phyloP scores from a whole-genome alignment of 768 basidiomycete genomes.

The Multifurca ochricompacta region DNA sequence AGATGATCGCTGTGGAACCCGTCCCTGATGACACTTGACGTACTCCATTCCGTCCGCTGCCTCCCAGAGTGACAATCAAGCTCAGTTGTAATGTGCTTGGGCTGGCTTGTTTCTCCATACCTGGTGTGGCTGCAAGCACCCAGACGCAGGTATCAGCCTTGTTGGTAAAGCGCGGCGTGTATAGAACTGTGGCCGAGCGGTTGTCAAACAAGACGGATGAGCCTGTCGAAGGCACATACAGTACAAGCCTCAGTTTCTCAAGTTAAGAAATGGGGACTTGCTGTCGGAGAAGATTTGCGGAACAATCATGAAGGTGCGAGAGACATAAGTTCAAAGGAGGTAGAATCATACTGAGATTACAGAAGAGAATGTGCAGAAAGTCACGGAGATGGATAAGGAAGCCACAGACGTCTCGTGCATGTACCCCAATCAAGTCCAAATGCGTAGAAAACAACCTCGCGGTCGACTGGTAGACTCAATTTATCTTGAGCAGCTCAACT shows the following conservation, averaged over 20 bases:
- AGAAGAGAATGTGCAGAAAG: slow-evolving; percentile 15
- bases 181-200: slow-evolving; percentile 1
- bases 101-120: background rate
- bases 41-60: background rate
- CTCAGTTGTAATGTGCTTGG: background rate
- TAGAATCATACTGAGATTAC: slow-evolving; percentile 14
- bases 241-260: background rate
- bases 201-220: background rate
- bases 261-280: background rate
- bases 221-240: background rate
- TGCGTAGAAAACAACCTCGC: slow-evolving; percentile 5
- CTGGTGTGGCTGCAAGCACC: background rate
- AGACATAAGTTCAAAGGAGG: background rate
- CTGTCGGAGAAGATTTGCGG: too few relatives aligned
- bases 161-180: background rate
- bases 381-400: slow-evolving; percentile 13
- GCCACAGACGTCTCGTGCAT: slow-evolving; percentile 5
- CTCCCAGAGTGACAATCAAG: background rate
- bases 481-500: slow-evolving; percentile 76
- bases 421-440: slow-evolving; percentile 17
- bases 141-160: background rate
- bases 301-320: slow-evolving; percentile 5
- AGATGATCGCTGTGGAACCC: background rate
- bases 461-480: slow-evolving; percentile 24
- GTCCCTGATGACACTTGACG: background rate